phyloP scores from a whole-genome alignment of 169 alveolate genomes.

The Eimeria acervulina region DNA sequence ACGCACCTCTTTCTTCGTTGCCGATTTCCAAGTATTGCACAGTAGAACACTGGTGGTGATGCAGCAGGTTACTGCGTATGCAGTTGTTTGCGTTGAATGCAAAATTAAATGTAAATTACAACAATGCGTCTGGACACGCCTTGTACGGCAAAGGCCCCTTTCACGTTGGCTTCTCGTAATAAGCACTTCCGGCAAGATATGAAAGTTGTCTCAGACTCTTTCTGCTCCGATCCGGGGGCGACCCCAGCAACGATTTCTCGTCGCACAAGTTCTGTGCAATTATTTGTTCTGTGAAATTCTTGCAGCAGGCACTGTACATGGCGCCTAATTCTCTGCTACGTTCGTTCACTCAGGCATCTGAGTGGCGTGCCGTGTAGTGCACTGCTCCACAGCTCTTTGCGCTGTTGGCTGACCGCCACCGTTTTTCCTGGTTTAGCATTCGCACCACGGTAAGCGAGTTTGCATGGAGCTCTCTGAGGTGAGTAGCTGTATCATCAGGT shows the following conservation, averaged over 20 bases:
- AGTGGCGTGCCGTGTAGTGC: neutral
- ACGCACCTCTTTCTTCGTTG: neutral
- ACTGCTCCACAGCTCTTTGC: neutral
- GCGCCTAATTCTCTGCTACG: neutral
- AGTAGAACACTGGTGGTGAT: neutral
- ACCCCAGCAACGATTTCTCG: neutral
- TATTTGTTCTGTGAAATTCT: neutral
- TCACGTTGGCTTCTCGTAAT: neutral
- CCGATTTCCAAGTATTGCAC: neutral
- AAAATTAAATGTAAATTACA: neutral
- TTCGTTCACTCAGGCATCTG: neutral
- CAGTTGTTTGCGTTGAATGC: neutral
- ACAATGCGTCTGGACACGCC: neutral
- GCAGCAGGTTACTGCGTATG: neutral
- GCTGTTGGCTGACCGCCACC: neutral
- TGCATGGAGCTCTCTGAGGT: neutral
- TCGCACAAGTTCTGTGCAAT: neutral
- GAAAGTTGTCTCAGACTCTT: neutral
- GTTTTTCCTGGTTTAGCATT: neutral
- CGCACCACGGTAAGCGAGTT: neutral
- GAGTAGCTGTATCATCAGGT: neutral
- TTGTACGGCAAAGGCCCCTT: neutral
- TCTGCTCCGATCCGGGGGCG: neutral
- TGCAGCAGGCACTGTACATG: neutral
- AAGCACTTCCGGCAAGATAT: neutral